These are phyloP conservation scores for Botrytis fabae DNA, from an alignment of 2,329 filamentous ascomycete genomes.

Conservation along the genomic window DNA sequence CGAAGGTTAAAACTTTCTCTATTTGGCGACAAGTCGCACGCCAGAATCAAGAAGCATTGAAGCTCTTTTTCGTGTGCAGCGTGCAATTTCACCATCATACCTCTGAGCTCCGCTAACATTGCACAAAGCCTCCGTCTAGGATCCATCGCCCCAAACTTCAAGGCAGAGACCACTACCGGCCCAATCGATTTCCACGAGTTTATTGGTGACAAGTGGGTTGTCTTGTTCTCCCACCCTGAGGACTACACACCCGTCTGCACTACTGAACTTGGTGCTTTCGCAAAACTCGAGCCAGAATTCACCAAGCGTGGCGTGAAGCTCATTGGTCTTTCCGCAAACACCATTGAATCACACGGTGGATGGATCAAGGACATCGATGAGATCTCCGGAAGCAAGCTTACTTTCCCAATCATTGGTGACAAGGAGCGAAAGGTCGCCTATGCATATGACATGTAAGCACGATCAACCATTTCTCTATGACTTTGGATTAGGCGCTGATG, in stretches of 20 bases:
- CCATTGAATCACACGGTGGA: constrained; percentile 75
- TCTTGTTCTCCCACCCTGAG: constrained; percentile 82
- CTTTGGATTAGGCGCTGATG: neutral
- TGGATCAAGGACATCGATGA: constrained; percentile 92
- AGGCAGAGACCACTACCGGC: constrained; percentile 76
- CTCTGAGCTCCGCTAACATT: neutral
- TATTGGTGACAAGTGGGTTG: constrained; percentile 75
- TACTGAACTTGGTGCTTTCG: constrained; percentile 90
- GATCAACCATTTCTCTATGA: neutral
- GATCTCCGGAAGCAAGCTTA: constrained; percentile 67
- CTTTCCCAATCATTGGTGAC: constrained; percentile 81
- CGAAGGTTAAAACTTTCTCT: neutral
- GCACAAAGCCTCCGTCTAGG: constrained; percentile 61
- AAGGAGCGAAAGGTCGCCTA: constrained; percentile 75
- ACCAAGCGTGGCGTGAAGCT: constrained; percentile 84
- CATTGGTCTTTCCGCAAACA: constrained; percentile 88
- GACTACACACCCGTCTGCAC: constrained; percentile 97
- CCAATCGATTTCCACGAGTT: constrained; percentile 82
- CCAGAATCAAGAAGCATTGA: neutral
- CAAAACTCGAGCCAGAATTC: constrained; percentile 86
- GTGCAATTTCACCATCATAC: neutral
- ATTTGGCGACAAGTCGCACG: neutral
- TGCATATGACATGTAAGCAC: constrained; percentile 71
- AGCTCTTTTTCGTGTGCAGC: neutral
- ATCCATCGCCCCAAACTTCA: constrained; percentile 74